phyloP scores from a whole-genome alignment of 805 yeast species.

The Myxozyma nipponensis region DNA sequence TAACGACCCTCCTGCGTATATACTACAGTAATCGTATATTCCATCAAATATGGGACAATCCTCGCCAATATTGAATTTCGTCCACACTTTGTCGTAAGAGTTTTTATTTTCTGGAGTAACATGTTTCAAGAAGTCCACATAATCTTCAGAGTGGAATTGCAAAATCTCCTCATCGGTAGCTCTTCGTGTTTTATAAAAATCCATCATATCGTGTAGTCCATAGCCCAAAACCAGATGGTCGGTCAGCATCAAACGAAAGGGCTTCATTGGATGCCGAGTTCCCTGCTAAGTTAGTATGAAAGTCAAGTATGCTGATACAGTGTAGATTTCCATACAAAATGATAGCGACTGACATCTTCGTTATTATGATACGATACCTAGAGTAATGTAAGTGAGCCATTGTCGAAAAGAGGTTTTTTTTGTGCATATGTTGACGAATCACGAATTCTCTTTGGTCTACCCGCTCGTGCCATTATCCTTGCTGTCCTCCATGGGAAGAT shows the following conservation, averaged over 20 bases:
- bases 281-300: constrained; percentile 43
- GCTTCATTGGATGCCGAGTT: constrained; percentile 96
- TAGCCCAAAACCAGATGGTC: constrained; percentile 86
- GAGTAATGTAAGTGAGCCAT: background rate
- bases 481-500: background rate
- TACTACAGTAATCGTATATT: constrained; percentile 67
- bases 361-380: constrained; percentile 77
- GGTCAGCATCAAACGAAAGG: constrained; percentile 87
- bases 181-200: constrained; percentile 73
- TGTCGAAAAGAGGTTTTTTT: background rate
- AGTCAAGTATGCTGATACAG: background rate
- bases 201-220: constrained; percentile 85
- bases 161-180: constrained; percentile 78
- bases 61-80: constrained; percentile 84
- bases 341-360: constrained; percentile 66
- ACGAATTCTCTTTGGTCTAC: background rate
- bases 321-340: constrained; percentile 52
- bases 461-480: background rate
- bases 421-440: background rate
- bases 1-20: constrained; percentile 84
- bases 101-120: constrained; percentile 22
- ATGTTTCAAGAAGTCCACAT: constrained; percentile 65
- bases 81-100: constrained; percentile 37
- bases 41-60: constrained; percentile 87
- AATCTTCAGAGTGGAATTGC: constrained; percentile 84